Conservation (phyloP, 1,284 basidiomycete genomes). For the Pseudozyma tsukubaensis region DNA sequence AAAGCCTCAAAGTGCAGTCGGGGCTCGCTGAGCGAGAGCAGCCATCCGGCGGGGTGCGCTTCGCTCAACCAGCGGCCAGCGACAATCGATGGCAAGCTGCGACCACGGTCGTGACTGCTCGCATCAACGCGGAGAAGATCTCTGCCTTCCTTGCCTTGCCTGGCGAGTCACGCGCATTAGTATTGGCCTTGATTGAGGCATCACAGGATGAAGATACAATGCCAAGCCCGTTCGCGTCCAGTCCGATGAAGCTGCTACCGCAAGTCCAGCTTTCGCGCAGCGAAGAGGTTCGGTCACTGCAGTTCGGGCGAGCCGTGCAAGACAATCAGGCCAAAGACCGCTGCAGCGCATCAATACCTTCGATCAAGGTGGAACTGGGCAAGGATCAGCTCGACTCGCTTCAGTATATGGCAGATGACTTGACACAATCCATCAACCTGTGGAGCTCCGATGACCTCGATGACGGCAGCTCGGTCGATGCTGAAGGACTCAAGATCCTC, state of each 20-base stretch:
- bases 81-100: slow-evolving; percentile 1
- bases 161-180: slow-evolving; percentile 21
- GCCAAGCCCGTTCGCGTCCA: slow-evolving; percentile 6
- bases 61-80: slow-evolving; percentile 7
- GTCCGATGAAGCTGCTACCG: slow-evolving; percentile 7
- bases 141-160: slow-evolving; percentile 32
- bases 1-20: slow-evolving; percentile 17
- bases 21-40: slow-evolving; percentile 13
- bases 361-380: slow-evolving; percentile 33
- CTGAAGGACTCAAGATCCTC: slow-evolving; percentile 51
- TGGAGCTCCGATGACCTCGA: slow-evolving; percentile 32
- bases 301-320: not conserved
- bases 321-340: slow-evolving; percentile 17
- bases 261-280: slow-evolving; percentile 13
- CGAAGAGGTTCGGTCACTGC: not conserved
- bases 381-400: slow-evolving; percentile 55
- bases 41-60: slow-evolving; percentile 17
- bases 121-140: slow-evolving; percentile 21
- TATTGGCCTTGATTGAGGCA: slow-evolving; percentile 30
- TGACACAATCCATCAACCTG: slow-evolving; percentile 41
- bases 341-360: slow-evolving; percentile 34
- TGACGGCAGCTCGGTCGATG: slow-evolving; percentile 28
- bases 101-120: slow-evolving; percentile 12
- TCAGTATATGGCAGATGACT: slow-evolving; percentile 58
- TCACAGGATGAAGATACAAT: slow-evolving; percentile 6